Evolutionary conservation across 805 yeast genomes (phyloP).

Genomic region (Sporopachydermia quercuum): DNA sequence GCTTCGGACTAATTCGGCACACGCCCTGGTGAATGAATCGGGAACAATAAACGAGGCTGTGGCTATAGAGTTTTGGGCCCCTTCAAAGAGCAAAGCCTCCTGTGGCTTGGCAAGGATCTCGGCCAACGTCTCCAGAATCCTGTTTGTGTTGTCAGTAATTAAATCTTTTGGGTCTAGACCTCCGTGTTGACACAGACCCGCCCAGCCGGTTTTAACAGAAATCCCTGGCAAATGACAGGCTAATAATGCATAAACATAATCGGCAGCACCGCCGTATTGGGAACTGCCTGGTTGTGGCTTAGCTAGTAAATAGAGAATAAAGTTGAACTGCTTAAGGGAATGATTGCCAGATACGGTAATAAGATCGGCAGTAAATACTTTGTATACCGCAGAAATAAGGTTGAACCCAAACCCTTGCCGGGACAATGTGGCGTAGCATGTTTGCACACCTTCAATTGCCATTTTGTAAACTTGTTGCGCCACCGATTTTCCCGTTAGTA

Average conservation of each 20-base stretch:
- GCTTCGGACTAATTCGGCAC: conserved; percentile 26
- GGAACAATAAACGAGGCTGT: conserved; percentile 44
- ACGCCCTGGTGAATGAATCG: conserved; percentile 32
- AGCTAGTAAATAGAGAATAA: background rate
- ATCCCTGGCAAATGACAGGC: conserved; percentile 16
- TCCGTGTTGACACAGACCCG: conserved; percentile 49
- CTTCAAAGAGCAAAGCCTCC: conserved; percentile 15
- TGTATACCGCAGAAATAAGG: conserved; percentile 18
- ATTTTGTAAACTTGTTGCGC: conserved; percentile 6
- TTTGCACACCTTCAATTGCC: conserved; percentile 11
- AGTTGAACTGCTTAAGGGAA: background rate
- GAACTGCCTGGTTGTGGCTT: background rate
- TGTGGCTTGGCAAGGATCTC: conserved; percentile 14
- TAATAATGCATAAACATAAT: background rate
- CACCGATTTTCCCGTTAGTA: conserved; percentile 6
- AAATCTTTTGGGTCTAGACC: conserved; percentile 49
- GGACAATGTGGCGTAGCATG: conserved; percentile 3
- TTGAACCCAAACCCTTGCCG: conserved; percentile 23
- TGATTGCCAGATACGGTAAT: background rate
- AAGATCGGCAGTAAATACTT: background rate
- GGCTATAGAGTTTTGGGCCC: conserved; percentile 17
- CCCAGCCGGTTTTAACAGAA: conserved; percentile 51
- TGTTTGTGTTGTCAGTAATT: conserved; percentile 19
- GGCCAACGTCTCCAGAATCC: conserved; percentile 12
- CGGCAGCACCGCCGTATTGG: background rate